Conservation (phyloP, 371 early-diverging fungal genomes). For the Smittium culicis region DNA sequence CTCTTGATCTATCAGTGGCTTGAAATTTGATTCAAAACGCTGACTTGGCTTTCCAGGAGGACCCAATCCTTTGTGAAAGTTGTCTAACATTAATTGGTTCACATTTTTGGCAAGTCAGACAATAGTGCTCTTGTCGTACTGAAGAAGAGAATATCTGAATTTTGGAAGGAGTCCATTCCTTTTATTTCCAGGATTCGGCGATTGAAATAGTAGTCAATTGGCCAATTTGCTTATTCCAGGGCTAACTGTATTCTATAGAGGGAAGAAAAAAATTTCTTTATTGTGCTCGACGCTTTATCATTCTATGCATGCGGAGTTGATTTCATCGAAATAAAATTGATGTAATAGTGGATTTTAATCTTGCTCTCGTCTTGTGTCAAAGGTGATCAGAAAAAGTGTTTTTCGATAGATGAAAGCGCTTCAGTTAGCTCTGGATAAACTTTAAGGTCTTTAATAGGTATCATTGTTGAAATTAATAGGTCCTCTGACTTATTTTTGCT, state of each 20-base stretch:
- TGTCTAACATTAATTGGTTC: neutral
- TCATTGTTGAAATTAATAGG: neutral
- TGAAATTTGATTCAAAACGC: neutral
- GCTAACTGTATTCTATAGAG: neutral
- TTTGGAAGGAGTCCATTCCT: neutral
- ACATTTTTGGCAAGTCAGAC: neutral
- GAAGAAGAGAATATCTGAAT: neutral
- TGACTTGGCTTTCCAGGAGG: neutral
- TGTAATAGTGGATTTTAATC: neutral
- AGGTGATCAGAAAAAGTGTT: constrained; percentile 4
- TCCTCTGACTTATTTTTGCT: neutral
- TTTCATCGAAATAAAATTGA: neutral
- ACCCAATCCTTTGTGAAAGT: neutral
- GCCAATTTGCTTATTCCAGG: neutral
- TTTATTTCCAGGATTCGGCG: neutral
- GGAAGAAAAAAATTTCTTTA: neutral
- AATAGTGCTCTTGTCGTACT: neutral
- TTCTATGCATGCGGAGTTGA: neutral
- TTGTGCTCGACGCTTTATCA: neutral
- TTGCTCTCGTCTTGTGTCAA: neutral
- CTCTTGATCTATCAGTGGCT: neutral
- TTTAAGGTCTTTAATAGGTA: neutral
- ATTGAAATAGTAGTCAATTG: neutral
- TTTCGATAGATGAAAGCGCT: neutral
- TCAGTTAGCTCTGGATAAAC: neutral